Evolutionary conservation across 1,284 basidiomycete genomes (phyloP), one percentile per base, ranked within the genome.

Genomic region (Moesziomyces sp.): DNA sequence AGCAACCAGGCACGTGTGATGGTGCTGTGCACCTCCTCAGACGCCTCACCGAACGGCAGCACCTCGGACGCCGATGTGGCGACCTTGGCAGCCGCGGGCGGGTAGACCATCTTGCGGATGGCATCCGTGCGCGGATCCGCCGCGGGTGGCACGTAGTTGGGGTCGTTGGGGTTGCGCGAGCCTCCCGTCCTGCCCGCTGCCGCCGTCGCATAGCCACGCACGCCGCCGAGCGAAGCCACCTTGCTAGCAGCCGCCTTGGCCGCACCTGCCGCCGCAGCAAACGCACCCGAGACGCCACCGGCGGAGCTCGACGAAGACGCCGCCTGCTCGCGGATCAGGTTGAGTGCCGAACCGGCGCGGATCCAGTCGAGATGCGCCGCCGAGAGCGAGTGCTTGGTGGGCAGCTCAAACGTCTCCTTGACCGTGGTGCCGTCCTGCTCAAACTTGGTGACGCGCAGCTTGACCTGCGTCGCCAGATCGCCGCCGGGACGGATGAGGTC

Each of bases 1-100:
- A 98, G 88, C 57, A 91, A 86, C 92, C 92, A 98, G 4, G 95
- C 95, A 42, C 95, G 90, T 74, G 92, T 92, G 70, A 98, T 94
- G 8, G 94, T 98, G 77, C 93, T 90, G 86, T 98, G 93, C 0
- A 93, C 93, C 85, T 97, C 94, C 23, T 70, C 68, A 21, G 76
- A 74, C 0, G 58, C 74, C 11, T 55, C 57, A 24, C 70, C 74
- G 23, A 65, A 69, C 10, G 70, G 70, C 5, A 77, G 55, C 5
- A 77, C 73, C 4, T 61, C 62, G 6, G 61, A 52, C 7, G 67
- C 67, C 3, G 68, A 59, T 6, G 73, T 74, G 43, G 60, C 58
- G 10, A 75, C 67, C 45, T 71, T 69, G 38, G 58, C 55, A 13
- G 67, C 60, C 3, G 48, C 35, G 16, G 79, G 62, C 10, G 82